Conservation (phyloP, 768 basidiomycete genomes). For the Peribolospora kevripleyi region DNA sequence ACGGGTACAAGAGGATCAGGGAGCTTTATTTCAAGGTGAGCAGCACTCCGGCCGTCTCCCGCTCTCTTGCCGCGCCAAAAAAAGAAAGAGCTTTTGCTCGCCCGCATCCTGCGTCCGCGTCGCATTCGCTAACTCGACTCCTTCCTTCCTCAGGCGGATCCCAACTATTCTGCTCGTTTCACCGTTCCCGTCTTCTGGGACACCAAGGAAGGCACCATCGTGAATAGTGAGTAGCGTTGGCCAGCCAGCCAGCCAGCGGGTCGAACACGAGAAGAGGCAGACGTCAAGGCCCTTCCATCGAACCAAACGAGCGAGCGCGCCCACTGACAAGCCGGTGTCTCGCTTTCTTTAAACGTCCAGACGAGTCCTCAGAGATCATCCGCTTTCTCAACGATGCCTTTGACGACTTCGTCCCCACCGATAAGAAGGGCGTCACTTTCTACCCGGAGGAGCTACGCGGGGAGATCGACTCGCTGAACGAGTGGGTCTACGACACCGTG, state of each 20-base stretch:
- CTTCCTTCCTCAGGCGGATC: conserved; percentile 12
- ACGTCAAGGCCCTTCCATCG: background rate
- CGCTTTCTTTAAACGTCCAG: no score
- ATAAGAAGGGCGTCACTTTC: conserved; percentile 37
- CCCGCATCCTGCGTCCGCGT: no score
- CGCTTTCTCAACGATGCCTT: conserved; percentile 74
- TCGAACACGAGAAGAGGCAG: no score
- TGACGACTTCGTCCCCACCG: conserved; percentile 41
- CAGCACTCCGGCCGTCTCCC: conserved; percentile 36
- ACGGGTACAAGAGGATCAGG: conserved; percentile 33
- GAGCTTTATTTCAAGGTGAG: conserved; percentile 61
- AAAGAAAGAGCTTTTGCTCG: no score
- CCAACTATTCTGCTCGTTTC: conserved; percentile 25
- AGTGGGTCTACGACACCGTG: conserved; percentile 55
- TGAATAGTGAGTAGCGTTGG: conserved; percentile 53
- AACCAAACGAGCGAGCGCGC: no score
- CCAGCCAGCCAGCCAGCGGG: no score
- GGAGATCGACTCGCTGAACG: conserved; percentile 64
- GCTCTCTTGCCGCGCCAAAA: no score
- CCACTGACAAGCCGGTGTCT: no score
- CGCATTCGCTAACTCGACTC: background rate
- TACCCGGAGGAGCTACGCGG: conserved; percentile 48
- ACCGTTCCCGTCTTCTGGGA: conserved; percentile 87
- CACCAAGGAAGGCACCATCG: conserved; percentile 58
- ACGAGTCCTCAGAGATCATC: conserved; percentile 58